Conservation (phyloP, 352 stramenopile species). For the Pythium apleroticum region DNA sequence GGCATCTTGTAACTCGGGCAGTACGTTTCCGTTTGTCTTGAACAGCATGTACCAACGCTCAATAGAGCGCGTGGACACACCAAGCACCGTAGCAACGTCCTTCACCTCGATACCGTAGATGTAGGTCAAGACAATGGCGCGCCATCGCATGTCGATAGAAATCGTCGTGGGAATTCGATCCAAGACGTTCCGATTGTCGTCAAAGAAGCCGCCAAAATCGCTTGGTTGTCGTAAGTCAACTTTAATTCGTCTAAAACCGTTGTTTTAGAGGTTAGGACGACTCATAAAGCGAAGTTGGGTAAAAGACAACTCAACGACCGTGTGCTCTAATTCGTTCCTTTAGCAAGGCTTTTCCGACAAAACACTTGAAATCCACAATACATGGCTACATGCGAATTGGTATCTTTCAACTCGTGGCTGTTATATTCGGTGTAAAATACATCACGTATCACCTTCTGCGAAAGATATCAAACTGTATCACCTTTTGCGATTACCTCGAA, state of each 20-base stretch:
- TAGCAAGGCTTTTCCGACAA: constrained; percentile 1
- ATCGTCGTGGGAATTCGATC: too few relatives aligned
- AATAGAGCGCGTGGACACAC: neutral
- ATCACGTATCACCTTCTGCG: too few relatives aligned
- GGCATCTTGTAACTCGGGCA: neutral
- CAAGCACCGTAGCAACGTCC: constrained; percentile 8
- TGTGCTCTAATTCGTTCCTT: constrained; percentile 7
- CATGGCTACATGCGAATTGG: too few relatives aligned
- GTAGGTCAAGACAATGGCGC: constrained; percentile 23
- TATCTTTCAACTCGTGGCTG: too few relatives aligned
- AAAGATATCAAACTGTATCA: too few relatives aligned
- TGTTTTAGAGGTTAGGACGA: too few relatives aligned
- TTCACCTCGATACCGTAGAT: constrained; percentile 20
- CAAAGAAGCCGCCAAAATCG: too few relatives aligned
- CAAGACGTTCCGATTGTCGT: too few relatives aligned
- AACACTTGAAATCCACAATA: constrained; percentile 14
- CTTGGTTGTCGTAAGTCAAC: constrained; percentile 6
- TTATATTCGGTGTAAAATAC: too few relatives aligned
- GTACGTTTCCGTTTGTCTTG: constrained; percentile 1
- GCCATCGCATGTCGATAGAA: constrained; percentile 23
- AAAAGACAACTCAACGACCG: too few relatives aligned
- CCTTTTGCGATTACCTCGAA: too few relatives aligned
- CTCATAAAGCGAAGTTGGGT: too few relatives aligned
- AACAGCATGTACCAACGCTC: neutral
- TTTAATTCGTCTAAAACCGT: neutral